These are phyloP conservation scores for Gleditsia sinensis DNA, from an alignment of 306 rosid species.

Conservation along the genomic window DNA sequence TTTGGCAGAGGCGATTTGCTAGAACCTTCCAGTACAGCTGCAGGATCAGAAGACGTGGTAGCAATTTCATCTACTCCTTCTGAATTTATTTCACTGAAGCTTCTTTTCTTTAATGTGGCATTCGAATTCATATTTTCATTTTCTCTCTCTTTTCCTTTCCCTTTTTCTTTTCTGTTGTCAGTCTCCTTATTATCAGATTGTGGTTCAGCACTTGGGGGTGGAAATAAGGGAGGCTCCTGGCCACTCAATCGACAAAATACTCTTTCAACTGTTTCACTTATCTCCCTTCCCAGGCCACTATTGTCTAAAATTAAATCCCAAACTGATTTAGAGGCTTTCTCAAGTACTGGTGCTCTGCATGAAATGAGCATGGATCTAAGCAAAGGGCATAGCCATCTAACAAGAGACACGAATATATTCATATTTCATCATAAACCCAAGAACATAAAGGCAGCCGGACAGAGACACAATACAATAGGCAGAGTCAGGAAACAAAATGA, in stretches of 20 bases:
- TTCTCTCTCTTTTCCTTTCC: conserved; percentile 58
- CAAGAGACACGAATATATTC: background rate
- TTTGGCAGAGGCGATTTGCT: conserved; percentile 49
- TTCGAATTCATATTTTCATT: conserved; percentile 44
- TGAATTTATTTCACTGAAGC: conserved; percentile 52
- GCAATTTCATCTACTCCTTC: conserved; percentile 56
- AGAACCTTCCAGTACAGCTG: conserved; percentile 40
- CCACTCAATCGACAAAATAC: conserved; percentile 92
- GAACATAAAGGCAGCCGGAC: background rate
- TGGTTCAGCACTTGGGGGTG: conserved; percentile 49
- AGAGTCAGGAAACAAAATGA: background rate
- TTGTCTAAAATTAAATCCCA: conserved; percentile 93
- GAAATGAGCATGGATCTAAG: conserved; percentile 31
- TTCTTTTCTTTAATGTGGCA: conserved; percentile 69
- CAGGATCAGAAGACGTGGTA: conserved; percentile 45
- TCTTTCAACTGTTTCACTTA: conserved; percentile 78
- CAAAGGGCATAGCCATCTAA: background rate
- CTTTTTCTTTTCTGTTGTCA: conserved; percentile 60
- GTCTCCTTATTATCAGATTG: conserved; percentile 51
- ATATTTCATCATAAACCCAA: conserved; percentile 21
- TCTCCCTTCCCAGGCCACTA: conserved; percentile 81
- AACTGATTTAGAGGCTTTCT: conserved; percentile 95
- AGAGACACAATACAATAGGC: conserved; percentile 1
- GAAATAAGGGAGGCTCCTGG: conserved; percentile 84
- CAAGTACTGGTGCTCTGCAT: conserved; percentile 85